A percentile compares a stretch with the other conserved stretches of the same genome.
Evolutionary conservation across 805 yeast genomes (phyloP).

Genomic region (Candida ipomoeae): DNA sequence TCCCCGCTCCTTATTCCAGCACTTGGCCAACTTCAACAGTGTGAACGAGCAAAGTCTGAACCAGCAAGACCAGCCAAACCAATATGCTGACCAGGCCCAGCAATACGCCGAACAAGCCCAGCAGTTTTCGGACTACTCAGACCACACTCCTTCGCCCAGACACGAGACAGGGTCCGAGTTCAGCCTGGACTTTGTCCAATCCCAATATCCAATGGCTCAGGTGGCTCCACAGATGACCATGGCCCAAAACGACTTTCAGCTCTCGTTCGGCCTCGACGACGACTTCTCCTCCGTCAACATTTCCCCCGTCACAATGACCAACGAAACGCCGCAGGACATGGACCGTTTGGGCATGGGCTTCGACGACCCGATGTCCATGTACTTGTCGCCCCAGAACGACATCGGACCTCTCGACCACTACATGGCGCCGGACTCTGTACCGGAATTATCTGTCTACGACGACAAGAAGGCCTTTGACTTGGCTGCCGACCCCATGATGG

Average conservation of each 20-base stretch:
- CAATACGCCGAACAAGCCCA: no score
- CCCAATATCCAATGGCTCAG: neutral
- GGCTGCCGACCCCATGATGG: conserved; percentile 3
- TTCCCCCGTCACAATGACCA: conserved; percentile 7
- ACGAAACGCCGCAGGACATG: conserved; percentile 3
- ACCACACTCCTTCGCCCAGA: neutral
- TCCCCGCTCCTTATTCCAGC: conserved; percentile 9
- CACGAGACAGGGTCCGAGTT: neutral
- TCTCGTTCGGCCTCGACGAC: conserved; percentile 1
- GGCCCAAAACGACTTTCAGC: neutral
- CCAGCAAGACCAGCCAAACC: no score
- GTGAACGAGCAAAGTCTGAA: no score
- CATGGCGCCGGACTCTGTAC: conserved; percentile 1
- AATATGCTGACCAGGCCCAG: no score
- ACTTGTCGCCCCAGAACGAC: neutral
- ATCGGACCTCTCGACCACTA: neutral
- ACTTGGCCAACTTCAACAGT: conserved; percentile 4
- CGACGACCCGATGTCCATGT: conserved; percentile 3
- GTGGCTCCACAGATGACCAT: conserved; percentile 6
- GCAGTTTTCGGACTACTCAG: neutral
- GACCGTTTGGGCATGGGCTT: neutral
- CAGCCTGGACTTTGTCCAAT: neutral
- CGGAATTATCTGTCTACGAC: conserved; percentile 2
- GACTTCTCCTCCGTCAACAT: conserved; percentile 1
- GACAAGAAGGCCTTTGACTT: conserved; percentile 12